Percentiles rank a stretch among this genome's conserved stretches.
Evolutionary conservation across 768 basidiomycete species (phyloP).

Genomic region (Cytidiella melzeri): DNA sequence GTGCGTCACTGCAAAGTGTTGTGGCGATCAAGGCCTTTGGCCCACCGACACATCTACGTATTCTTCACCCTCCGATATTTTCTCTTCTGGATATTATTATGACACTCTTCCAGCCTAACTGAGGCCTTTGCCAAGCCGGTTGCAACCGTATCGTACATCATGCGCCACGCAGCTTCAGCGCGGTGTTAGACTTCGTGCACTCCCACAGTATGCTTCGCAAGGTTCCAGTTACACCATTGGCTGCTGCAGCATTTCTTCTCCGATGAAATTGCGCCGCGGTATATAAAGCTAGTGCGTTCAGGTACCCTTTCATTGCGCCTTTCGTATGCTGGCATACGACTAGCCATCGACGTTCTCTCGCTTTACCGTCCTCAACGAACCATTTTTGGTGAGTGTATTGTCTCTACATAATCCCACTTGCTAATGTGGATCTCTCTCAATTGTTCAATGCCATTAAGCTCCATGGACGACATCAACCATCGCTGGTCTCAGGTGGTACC

Average conservation of each 20-base stretch:
- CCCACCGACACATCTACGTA: not conserved
- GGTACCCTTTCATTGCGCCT: not conserved
- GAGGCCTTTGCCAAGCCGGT: no score
- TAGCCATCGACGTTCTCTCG: not conserved
- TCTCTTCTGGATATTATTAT: not conserved
- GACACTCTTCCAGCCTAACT: not conserved
- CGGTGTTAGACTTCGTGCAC: not conserved
- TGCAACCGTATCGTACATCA: no score
- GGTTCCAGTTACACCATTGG: not conserved
- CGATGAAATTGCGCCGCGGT: not conserved
- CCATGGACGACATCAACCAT: constrained; percentile 9
- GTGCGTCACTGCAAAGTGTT: not conserved
- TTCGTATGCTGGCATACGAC: not conserved
- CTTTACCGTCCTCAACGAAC: not conserved
- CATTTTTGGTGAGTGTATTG: not conserved
- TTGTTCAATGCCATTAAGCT: not conserved
- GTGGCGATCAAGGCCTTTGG: not conserved
- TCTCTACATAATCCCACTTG: no score
- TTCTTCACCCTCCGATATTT: not conserved
- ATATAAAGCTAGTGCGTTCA: not conserved
- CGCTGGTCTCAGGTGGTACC: constrained; percentile 57
- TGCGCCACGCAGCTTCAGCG: not conserved
- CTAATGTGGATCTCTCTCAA: not conserved
- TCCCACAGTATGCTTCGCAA: not conserved
- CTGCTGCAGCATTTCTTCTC: not conserved